phyloP scores from a whole-genome alignment of 208 protist species.

The Naegleria fowleri region DNA sequence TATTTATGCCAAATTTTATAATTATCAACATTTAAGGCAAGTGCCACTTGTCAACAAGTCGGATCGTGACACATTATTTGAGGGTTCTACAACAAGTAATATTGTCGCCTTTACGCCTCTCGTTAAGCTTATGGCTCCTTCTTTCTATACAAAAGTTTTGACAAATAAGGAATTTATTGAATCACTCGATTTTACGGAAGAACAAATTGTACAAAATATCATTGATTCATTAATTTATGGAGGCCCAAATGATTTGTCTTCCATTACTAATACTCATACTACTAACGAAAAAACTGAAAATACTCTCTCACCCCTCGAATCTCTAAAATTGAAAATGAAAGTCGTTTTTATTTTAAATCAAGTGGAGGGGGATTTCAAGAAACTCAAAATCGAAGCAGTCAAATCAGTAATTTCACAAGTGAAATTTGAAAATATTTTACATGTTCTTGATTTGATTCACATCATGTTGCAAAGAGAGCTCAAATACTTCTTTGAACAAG shows the following conservation, averaged over 20 bases:
- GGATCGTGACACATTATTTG: too few species aligned
- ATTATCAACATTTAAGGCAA: too few species aligned
- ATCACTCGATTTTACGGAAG: background rate
- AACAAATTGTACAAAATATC: background rate
- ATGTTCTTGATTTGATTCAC: background rate
- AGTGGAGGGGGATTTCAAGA: background rate
- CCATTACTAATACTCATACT: too few species aligned
- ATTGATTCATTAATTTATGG: background rate
- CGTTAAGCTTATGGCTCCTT: background rate
- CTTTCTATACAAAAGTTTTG: background rate
- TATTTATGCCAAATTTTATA: too few species aligned
- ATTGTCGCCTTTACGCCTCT: background rate
- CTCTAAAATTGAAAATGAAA: too few species aligned
- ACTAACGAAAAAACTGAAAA: too few species aligned
- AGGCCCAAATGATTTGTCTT: background rate
- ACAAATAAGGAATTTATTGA: background rate
- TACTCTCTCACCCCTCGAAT: background rate
- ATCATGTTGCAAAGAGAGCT: background rate
- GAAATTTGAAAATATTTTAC: background rate
- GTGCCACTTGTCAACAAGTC: too few species aligned
- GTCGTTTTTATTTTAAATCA: background rate
- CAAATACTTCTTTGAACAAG: too few species aligned
- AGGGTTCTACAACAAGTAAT: too few species aligned
- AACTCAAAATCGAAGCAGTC: background rate
- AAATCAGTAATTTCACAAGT: background rate